These are phyloP conservation scores for Mikania micrantha DNA, from an alignment of 129 eudicot species.

Conservation along the genomic window DNA sequence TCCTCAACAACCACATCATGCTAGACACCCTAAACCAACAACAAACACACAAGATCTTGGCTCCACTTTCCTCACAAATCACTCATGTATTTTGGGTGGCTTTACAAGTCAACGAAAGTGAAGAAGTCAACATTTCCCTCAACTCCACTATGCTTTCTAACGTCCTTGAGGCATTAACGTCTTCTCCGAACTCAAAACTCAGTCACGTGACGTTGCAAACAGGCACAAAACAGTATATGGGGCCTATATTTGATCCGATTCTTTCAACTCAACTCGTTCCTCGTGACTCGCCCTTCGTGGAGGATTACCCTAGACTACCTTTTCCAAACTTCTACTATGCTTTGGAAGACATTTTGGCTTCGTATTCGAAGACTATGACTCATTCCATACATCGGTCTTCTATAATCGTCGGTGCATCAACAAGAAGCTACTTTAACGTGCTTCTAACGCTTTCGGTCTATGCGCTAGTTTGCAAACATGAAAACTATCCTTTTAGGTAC, in stretches of 20 bases:
- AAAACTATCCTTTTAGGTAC: neutral
- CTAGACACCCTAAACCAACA: neutral
- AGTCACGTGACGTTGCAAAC: neutral
- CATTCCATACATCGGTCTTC: neutral
- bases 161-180: neutral
- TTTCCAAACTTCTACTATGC: neutral
- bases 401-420: neutral
- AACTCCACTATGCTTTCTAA: slow-evolving; percentile 4
- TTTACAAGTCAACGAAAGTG: neutral
- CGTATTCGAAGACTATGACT: neutral
- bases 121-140: neutral
- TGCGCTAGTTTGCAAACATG: neutral
- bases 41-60: neutral
- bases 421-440: neutral
- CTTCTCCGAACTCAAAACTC: neutral
- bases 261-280: neutral
- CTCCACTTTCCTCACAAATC: neutral
- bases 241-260: neutral
- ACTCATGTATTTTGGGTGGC: neutral
- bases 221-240: neutral
- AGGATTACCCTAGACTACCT: neutral
- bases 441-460: neutral
- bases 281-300: neutral
- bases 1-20: neutral
- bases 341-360: neutral